These are phyloP conservation scores for Plasmodium ovale DNA, from an alignment of 169 alveolate genomes.

Conservation along the genomic window DNA sequence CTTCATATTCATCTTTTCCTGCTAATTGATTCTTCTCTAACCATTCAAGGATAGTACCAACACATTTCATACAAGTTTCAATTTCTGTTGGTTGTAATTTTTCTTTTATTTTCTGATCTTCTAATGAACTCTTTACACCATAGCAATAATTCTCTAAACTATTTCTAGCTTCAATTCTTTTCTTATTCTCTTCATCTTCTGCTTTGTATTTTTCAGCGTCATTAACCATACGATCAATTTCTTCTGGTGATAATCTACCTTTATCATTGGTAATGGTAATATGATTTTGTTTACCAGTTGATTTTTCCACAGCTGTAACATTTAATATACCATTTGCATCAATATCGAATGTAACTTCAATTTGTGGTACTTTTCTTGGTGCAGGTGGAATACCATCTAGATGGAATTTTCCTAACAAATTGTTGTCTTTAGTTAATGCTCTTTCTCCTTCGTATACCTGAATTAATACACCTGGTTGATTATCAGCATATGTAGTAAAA, in stretches of 20 bases:
- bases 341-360: conserved; percentile 97
- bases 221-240: conserved; percentile 96
- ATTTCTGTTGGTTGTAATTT: conserved; percentile 94
- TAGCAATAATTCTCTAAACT: conserved; percentile 94
- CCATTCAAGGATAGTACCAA: conserved; percentile 95
- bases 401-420: conserved; percentile 96
- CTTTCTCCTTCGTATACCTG: conserved; percentile 98
- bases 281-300: conserved; percentile 94
- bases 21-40: conserved; percentile 95
- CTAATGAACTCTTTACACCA: conserved; percentile 93
- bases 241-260: conserved; percentile 95
- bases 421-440: conserved; percentile 97
- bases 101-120: conserved; percentile 94
- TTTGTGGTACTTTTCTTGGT: conserved; percentile 99
- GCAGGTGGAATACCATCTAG: conserved; percentile 98
- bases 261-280: conserved; percentile 97
- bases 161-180: conserved; percentile 95
- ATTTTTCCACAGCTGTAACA: conserved; percentile 97
- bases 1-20: conserved; percentile 94
- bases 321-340: conserved; percentile 98
- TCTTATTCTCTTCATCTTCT: conserved; percentile 93
- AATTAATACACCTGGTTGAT: conserved; percentile 96
- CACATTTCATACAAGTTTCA: conserved; percentile 87
- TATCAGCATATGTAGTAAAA: conserved; percentile 96
- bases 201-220: conserved; percentile 97